Base-by-base conservation (phyloP, 1,139 yeast species). In the Pichia sp. region DNA sequence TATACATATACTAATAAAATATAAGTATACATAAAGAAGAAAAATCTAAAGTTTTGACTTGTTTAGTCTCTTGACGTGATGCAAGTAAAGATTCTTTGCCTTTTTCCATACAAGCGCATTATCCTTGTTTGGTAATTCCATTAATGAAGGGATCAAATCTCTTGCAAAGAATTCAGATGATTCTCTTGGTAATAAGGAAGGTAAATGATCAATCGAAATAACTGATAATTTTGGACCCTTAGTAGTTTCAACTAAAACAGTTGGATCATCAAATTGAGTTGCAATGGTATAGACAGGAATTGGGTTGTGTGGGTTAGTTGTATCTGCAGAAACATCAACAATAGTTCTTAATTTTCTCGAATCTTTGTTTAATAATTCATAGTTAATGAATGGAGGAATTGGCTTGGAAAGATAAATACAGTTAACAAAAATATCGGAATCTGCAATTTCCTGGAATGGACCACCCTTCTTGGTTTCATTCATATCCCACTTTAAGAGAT, bases 281-380 rank as follows among this genome's bases (percentile, higher is more conserved):
- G 96, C 95, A 57, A 87, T 74, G 32, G 79, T 74, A 69, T 92
- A 94, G 49, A 92, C 92, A 55, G 98, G 98, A 54, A 92, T 79
- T 53, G 98, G 98, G 71, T 92, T 92, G 73, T 89, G 94, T 52
- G 97, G 97, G 68, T 92, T 94, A 49, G 98, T 92, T 45, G 97
- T 92, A 70, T 94, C 98, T 51, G 98, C 98, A 50, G 96, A 87
- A 50, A 92, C 98, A 68, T 92, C 98, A 46, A 92, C 97, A 56
- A 94, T 88, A 22, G 94, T 87, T 67, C 92, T 82, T 64, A 92
- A 78, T 58, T 77, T 82, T 79, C 98, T 86, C 46, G 65, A 59
- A 52, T 70, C 69, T 49, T 67, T 69, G 69, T 85, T 85, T 66
- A 92, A 77, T 52, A 77, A 67, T 34, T 85, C 86, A 59, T 67